These are phyloP conservation scores for Penicillium paxilli DNA, from an alignment of 495 filamentous ascomycete genomes.

Conservation along the genomic window DNA sequence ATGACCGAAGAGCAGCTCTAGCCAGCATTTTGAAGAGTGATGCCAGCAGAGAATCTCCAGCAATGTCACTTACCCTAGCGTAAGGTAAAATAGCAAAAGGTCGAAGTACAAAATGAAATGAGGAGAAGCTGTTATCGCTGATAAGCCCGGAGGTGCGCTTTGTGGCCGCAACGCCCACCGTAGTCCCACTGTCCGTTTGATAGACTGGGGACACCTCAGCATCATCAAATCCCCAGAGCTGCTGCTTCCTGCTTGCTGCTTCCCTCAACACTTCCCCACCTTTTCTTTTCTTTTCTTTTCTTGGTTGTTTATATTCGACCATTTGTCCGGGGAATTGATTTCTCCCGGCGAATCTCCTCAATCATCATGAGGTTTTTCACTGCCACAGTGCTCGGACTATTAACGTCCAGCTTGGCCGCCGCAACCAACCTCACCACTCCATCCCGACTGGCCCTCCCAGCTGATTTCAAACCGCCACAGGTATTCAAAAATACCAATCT, in stretches of 20 bases:
- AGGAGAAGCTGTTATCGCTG: constrained; percentile 33
- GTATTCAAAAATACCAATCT: constrained; percentile 91
- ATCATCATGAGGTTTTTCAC: constrained; percentile 46
- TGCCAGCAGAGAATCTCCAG: neutral
- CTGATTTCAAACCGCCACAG: constrained; percentile 80
- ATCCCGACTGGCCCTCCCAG: constrained; percentile 54
- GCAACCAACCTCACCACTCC: constrained; percentile 27
- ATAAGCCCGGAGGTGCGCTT: constrained; percentile 34
- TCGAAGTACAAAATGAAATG: constrained; percentile 18
- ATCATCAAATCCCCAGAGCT: no score
- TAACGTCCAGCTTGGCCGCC: constrained; percentile 39
- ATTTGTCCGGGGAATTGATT: constrained; percentile 34
- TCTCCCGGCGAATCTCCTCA: constrained; percentile 27
- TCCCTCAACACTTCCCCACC: constrained; percentile 13
- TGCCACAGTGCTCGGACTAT: constrained; percentile 41
- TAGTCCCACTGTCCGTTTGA: constrained; percentile 21
- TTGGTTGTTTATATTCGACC: no score
- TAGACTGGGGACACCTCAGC: constrained; percentile 50
- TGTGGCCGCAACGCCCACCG: constrained; percentile 40
- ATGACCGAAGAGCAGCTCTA: constrained; percentile 25
- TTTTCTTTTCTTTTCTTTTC: constrained; percentile 19
- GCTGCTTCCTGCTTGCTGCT: constrained; percentile 17
- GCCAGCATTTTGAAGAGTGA: constrained; percentile 27
- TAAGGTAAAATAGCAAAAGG: neutral
- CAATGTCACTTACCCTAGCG: no score